Evolutionary conservation across 2,329 filamentous ascomycete species (phyloP), one percentile per base, ranked within the genome.

Genomic region (Hawksworthiomyces lignivorus): DNA sequence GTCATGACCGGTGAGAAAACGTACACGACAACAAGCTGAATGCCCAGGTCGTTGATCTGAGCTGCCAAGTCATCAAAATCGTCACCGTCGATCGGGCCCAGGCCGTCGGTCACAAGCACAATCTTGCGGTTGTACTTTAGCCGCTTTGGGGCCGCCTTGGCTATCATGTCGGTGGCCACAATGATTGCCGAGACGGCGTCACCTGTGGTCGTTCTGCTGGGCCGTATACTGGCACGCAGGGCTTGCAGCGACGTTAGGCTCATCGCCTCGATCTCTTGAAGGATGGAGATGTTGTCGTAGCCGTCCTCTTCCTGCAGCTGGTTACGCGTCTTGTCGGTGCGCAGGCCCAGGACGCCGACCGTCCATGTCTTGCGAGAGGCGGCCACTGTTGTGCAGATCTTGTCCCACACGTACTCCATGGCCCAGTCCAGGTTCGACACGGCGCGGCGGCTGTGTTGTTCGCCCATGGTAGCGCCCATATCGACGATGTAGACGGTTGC

Each of bases 401-500:
- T 92, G 69, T 97, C 90, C 89, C 90, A 98, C 37, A 97, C 76
- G 63, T 95, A 98, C 48, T 79, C 78, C 78, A 97, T 81, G 36
- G 80, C 77, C 79, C 83, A 98, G 47, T 96, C 87, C 15, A 98
- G 75, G 59, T 97, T 84, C 4, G 83, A 83, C 59, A 90, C 77
- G 17, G 68, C 59, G 51, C 92, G 80, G 20, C 83, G 87, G 64
- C 77, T 72, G 52, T 79, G 76, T 53, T 70, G 74, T 57, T 84
- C 70, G 44, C 73, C 82, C 85, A 94, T 96, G n/a, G 89, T 85
- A 55, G 68, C 70, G 44, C 88, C 89, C 19, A 96, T 70, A 64
- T 98, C 92, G 47, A 98, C 65, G 52, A 98, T 83, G 62, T 92
- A 98, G 32, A 97, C 77, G 0, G 84, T 92, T 8, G 88, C 87